phyloP scores from a whole-genome alignment of 1,284 basidiomycete genomes.

The Exsudoporus floridanus region DNA sequence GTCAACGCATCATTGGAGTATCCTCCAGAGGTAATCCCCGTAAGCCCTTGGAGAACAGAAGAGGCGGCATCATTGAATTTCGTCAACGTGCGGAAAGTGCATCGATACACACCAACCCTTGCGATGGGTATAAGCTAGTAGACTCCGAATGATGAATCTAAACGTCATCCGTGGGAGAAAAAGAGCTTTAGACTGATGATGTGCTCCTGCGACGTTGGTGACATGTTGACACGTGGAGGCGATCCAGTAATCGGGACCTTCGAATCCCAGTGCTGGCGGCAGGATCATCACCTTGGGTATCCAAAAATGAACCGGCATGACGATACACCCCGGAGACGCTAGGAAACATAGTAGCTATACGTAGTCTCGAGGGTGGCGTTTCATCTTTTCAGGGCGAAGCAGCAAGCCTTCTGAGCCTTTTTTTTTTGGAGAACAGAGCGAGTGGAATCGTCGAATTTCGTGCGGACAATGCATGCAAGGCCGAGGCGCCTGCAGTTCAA shows the following conservation, averaged over 20 bases:
- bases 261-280: background rate
- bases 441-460: too few relatives aligned
- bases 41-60: background rate
- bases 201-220: background rate
- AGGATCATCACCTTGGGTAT: too few relatives aligned
- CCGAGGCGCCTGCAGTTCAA: background rate
- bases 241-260: background rate
- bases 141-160: background rate
- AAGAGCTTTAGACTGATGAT: background rate
- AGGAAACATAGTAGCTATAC: background rate
- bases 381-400: background rate
- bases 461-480: background rate
- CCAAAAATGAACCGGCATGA: background rate
- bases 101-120: background rate
- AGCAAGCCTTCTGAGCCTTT: background rate
- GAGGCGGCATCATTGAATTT: too few relatives aligned
- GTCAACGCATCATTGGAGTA: background rate
- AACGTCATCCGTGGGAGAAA: background rate
- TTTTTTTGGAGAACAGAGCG: too few relatives aligned
- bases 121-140: background rate
- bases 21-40: background rate
- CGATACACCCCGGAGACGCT: background rate
- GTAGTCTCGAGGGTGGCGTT: background rate
- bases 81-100: background rate
- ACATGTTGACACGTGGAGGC: background rate